Base-by-base conservation (phyloP, 805 yeast species). In the Yamadazyma akitaensis region DNA sequence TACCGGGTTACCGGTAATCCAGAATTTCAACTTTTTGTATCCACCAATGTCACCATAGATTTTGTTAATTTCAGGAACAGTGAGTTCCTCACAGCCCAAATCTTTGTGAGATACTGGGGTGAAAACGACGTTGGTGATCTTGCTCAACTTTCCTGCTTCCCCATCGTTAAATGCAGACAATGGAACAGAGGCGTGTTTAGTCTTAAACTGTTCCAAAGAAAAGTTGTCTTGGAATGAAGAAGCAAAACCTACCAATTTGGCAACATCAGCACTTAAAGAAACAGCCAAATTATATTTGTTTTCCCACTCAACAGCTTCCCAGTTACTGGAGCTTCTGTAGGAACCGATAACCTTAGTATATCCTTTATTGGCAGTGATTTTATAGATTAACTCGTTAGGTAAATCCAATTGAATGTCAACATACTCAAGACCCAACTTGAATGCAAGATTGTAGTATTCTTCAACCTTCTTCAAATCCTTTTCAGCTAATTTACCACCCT, bases 91-190 rank as follows among this genome's bases (percentile, higher is more conserved):
- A 30, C 92, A 80, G 10, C 90, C 88, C 42, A 88, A 66, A n/a
- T 67, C 57, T 13, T 71, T 75, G 55, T 88, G 91, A 1, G 96
- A 86, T 8, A 90, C 85, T 33, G 98, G 97, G 0, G 97, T 91
- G 54, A 91, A 70, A 2, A 85, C 46, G 2, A 77, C 68, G 66
- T 92, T 92, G 55, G 86, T 68, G 5, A 88, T 88, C 51, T 95
- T 77, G 1, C 96, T 85, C 48, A 90, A 68, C 60, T 82, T 86
- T 19, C 98, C 98, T 11, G 61, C 51, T 34, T 72, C 77, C 8
- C 94, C 85, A 86, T 85, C 82, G 63, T 92, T 92, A 58, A 88
- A 82, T 5, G 94, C 91, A 65, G 91, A 80, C 61, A 92, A 72
- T 2, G 96, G 96, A 46, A 70, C 67, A 8, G 62, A 56, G 2